phyloP scores from a whole-genome alignment of 768 basidiomycete genomes.

The Scleroderma citrinum region DNA sequence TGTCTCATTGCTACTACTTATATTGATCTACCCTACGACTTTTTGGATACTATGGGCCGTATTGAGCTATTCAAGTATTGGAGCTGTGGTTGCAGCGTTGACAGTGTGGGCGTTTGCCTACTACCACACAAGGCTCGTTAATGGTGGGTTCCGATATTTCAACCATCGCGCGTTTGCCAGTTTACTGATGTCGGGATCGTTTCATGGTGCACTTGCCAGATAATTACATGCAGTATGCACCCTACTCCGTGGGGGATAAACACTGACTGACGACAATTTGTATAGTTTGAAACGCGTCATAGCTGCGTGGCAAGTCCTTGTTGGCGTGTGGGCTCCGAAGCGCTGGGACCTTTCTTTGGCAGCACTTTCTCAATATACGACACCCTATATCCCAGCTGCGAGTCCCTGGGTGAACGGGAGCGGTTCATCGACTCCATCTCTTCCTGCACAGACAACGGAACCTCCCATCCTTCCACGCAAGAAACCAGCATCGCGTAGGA shows the following conservation, averaged over 20 bases:
- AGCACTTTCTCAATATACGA: conserved; percentile 70
- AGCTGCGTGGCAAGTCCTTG: conserved; percentile 94
- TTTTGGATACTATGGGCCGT: conserved; percentile 87
- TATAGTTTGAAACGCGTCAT: conserved; percentile 76
- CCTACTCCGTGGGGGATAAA: conserved; percentile 1
- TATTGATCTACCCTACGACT: conserved; percentile 73
- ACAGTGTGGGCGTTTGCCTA: conserved; percentile 73
- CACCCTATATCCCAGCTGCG: conserved; percentile 56
- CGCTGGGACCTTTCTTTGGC: conserved; percentile 72
- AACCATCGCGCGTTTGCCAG: too few relatives aligned
- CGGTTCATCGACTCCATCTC: conserved; percentile 23
- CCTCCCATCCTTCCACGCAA: conserved; percentile 33
- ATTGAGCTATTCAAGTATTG: conserved; percentile 67
- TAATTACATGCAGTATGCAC: conserved; percentile 70
- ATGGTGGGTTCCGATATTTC: conserved; percentile 73
- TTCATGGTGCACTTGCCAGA: too few relatives aligned
- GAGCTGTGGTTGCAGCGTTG: conserved; percentile 62
- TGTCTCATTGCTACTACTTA: conserved; percentile 70
- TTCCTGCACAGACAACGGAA: conserved; percentile 27
- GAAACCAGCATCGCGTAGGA: conserved; percentile 69
- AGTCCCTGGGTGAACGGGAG: conserved; percentile 65
- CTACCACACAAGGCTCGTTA: conserved; percentile 84
- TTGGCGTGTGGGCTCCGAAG: conserved; percentile 90
- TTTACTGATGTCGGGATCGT: too few relatives aligned
- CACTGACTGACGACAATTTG: conserved; percentile 7